Evolutionary conservation across 1,139 yeast species (phyloP).

Genomic region (Debaryomyces nepalensis): DNA sequence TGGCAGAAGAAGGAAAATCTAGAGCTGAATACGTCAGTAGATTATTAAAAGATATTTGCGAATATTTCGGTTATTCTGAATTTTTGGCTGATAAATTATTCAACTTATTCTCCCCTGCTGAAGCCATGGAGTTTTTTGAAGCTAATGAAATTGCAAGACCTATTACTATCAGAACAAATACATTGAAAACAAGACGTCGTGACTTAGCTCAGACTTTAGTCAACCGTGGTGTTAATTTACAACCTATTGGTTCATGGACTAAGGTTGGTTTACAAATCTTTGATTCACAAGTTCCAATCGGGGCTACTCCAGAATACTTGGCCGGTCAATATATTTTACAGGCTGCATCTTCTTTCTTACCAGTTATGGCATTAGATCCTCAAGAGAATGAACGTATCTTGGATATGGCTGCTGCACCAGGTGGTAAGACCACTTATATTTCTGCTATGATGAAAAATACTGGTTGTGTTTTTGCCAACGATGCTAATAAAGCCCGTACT

Average conservation of each 20-base stretch:
- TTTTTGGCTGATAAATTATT: slow-evolving; percentile 92
- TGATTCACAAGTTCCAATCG: slow-evolving; percentile 98
- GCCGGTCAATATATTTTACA: slow-evolving; percentile 98
- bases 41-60: slow-evolving; percentile 81
- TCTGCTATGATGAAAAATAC: slow-evolving; percentile 98
- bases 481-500: slow-evolving; percentile 93
- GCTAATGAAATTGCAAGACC: slow-evolving; percentile 98
- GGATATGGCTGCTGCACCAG: slow-evolving; percentile 99
- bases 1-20: slow-evolving; percentile 85
- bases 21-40: slow-evolving; percentile 81
- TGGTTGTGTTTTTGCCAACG: slow-evolving; percentile 97
- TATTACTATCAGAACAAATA: slow-evolving; percentile 93
- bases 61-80: slow-evolving; percentile 95
- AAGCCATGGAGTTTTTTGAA: slow-evolving; percentile 97
- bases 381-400: slow-evolving; percentile 93
- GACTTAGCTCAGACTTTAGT: slow-evolving; percentile 94
- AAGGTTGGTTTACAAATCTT: slow-evolving; percentile 96
- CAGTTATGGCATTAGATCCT: slow-evolving; percentile 97
- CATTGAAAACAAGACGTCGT: slow-evolving; percentile 91
- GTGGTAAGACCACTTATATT: slow-evolving; percentile 97
- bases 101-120: slow-evolving; percentile 88
- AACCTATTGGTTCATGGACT: slow-evolving; percentile 98
- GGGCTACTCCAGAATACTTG: slow-evolving; percentile 98
- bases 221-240: slow-evolving; percentile 95
- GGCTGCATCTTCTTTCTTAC: slow-evolving; percentile 97